Conservation (phyloP, 2,329 filamentous ascomycete species). For the Seiridium cupressi region DNA sequence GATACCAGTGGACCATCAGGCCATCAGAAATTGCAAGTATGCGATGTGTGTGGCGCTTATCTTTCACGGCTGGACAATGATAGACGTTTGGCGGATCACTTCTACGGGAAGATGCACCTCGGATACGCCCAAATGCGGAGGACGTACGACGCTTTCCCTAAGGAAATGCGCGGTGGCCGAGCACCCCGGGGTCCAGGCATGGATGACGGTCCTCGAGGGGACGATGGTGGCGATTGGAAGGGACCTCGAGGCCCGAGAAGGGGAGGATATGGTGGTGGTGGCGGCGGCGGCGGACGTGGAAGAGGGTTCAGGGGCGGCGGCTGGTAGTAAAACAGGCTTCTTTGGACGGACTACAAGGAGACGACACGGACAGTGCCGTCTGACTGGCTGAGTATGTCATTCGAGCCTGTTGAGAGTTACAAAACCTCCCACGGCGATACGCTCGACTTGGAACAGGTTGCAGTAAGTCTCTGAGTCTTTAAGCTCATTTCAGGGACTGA, state of each 20-base stretch:
- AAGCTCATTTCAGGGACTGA: too few relatives aligned
- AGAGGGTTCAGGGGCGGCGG: slow-evolving; percentile 37
- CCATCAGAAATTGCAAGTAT: slow-evolving; percentile 97
- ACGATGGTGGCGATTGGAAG: slow-evolving; percentile 40
- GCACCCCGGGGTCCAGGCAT: slow-evolving; percentile 55
- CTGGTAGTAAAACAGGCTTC: slow-evolving; percentile 33
- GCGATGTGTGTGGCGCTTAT: slow-evolving; percentile 97
- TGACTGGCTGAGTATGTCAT: too few relatives aligned
- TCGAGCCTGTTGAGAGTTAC: too few relatives aligned
- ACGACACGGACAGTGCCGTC: not conserved
- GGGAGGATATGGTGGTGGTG: slow-evolving; percentile 49
- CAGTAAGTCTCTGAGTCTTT: not conserved
- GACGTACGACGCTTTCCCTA: slow-evolving; percentile 81
- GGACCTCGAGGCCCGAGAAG: slow-evolving; percentile 51
- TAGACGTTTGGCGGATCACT: slow-evolving; percentile 89
- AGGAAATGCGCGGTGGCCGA: slow-evolving; percentile 75
- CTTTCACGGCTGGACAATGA: slow-evolving; percentile 92
- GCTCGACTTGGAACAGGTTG: not conserved
- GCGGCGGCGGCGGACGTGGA: slow-evolving; percentile 42
- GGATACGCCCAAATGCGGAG: slow-evolving; percentile 98
- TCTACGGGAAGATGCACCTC: slow-evolving; percentile 99
- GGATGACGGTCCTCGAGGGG: slow-evolving; percentile 39
- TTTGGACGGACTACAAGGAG: not conserved
- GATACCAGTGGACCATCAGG: slow-evolving; percentile 92
- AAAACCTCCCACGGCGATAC: too few relatives aligned